Evolutionary conservation across 148 eudicot species (phyloP).

Genomic region (Rhododendron ferrugineum): DNA sequence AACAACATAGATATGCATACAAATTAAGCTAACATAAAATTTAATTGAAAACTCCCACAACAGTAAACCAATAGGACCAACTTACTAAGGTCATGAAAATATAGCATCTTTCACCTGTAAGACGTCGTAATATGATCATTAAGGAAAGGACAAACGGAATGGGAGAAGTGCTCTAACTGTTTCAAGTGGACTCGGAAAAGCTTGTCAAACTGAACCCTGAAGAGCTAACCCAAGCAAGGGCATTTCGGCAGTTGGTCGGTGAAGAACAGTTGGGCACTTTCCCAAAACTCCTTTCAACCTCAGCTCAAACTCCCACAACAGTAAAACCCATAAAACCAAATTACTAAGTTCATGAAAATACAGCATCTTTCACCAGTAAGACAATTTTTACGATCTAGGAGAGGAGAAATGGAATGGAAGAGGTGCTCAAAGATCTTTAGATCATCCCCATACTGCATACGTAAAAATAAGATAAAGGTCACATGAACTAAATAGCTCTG

Average conservation of each 20-base stretch:
- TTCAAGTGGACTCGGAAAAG: no score
- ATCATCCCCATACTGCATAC: no score
- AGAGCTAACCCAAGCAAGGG: background rate
- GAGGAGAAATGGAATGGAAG: background rate
- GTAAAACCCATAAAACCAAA: background rate
- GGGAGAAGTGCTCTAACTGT: background rate
- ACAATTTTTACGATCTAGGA: background rate
- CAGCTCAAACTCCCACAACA: background rate
- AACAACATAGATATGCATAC: background rate
- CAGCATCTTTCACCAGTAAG: background rate
- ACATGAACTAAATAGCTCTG: no score
- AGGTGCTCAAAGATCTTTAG: background rate
- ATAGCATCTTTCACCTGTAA: background rate
- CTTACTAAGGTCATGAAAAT: background rate
- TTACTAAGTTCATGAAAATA: background rate
- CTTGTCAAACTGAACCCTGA: no score
- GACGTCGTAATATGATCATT: background rate
- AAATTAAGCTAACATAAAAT: background rate
- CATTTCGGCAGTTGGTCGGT: background rate
- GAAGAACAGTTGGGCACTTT: background rate
- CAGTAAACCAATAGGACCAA: background rate
- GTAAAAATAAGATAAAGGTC: no score
- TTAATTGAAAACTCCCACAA: background rate
- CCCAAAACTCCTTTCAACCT: background rate
- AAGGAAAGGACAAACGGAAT: background rate